Evolutionary conservation across 768 basidiomycete genomes (phyloP), one percentile per base, ranked within the genome.

Genomic region (Suillus variegatus): DNA sequence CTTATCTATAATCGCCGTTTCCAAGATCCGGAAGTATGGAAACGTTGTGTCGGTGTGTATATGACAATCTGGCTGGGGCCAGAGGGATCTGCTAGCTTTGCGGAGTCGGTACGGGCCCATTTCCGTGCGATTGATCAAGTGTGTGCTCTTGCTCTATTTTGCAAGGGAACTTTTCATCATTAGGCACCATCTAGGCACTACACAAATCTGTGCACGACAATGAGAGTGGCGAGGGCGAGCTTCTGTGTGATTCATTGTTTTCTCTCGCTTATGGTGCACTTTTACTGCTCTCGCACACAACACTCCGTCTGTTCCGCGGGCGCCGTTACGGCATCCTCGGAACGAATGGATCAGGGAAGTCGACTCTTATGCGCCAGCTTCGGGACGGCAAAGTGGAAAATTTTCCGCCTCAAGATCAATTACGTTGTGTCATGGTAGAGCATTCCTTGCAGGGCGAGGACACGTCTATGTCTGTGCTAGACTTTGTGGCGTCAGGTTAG

Each of bases 401-500:
- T 74, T 99, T 98, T 80, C 97, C 97, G 22, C 86, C 94, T 6
- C 94, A 89, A 69, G 88, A 89, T 67, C 84, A 95, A 77, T 81
- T 99, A 60, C 87, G 92, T 56, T 92, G 92, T 71, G 87, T 97
- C 66, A 98, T 98, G 95, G 96, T 99, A 41, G 97, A 98, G 79
- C 96, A 99, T 80, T 90, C 95, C 35, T 82, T 98, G 13, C 95
- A 96, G 80, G 95, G 96, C 62, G 95, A 98, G 79, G 94, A 98
- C 77, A 86, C 85, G 20, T 91, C 92, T 12, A 72, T 90, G 64
- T 86, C 89, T 52, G 89, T 98, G 61, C 81, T 95, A 62, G 93
- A 97, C 77, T 98, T 98, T 78, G 90, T 99, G 70, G 90, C 92
- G 18, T 84, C 91, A 63, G 92, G 93, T 92, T 64, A 70, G 84